phyloP scores from a whole-genome alignment of 192 early-diverging fungal genomes.

The Funneliformis mosseae region DNA sequence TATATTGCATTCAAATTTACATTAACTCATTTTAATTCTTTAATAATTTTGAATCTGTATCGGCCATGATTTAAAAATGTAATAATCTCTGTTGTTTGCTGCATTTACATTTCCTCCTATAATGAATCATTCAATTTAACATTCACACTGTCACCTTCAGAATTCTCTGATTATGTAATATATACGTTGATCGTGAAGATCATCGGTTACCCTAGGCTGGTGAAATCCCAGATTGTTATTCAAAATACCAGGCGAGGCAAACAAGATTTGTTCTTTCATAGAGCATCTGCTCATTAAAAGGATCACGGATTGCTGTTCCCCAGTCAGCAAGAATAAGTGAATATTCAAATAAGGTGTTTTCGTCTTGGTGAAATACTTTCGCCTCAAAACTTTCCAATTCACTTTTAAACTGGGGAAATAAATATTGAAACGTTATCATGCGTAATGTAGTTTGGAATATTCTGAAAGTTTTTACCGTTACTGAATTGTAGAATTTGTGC shows the following conservation, averaged over 20 bases:
- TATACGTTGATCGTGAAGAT: conserved; percentile 1
- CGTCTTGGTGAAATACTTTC: conserved; percentile 6
- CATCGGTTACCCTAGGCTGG: neutral
- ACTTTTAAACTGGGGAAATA: conserved; percentile 15
- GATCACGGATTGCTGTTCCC: neutral
- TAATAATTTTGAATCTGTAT: conserved; percentile 9
- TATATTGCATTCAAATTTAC: no score
- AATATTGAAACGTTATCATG: conserved; percentile 6
- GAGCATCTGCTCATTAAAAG: neutral
- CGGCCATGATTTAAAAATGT: neutral
- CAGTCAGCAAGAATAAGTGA: conserved; percentile 22
- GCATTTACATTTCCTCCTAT: no score
- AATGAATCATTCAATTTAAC: neutral
- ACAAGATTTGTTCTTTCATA: neutral
- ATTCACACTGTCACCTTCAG: neutral
- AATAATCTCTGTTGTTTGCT: neutral
- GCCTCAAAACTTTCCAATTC: neutral
- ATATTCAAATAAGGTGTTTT: conserved; percentile 19
- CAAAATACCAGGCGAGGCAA: conserved; percentile 4
- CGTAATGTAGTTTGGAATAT: conserved; percentile 9
- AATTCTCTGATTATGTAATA: conserved; percentile 7
- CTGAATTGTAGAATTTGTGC: neutral
- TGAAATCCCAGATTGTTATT: neutral
- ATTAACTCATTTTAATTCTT: no score
- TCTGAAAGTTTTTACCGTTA: neutral